Conservation (phyloP, 306 rosid genomes). For the Gastrolobium bilobum region DNA sequence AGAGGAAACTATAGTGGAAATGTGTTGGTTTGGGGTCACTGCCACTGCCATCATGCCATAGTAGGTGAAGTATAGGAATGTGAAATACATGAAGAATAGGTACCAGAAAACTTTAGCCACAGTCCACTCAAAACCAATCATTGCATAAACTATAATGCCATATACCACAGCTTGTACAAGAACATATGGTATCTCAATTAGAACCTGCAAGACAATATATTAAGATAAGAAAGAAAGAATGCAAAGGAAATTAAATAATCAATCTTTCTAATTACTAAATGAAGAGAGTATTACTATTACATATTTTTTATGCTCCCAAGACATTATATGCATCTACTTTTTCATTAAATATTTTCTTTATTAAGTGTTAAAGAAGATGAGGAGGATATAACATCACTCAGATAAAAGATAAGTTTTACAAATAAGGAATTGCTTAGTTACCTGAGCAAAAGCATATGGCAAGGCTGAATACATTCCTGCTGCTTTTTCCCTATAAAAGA, state of each 20-base stretch:
- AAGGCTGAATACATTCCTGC: constrained; percentile 86
- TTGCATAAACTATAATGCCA: no score
- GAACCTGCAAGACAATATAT: no score
- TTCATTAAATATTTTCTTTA: no score
- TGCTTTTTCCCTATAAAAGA: constrained; percentile 80
- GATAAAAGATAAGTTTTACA: neutral
- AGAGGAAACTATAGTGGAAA: constrained; percentile 49
- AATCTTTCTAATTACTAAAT: neutral
- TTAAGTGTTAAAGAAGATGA: neutral
- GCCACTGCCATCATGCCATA: constrained; percentile 65
- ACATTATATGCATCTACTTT: no score
- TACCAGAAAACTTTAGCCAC: no score
- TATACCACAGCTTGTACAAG: no score
- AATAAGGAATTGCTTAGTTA: constrained; percentile 16
- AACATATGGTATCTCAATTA: no score
- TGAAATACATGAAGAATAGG: constrained; percentile 16
- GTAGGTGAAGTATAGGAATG: constrained; percentile 59
- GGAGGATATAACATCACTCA: no score
- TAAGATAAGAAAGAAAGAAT: neutral
- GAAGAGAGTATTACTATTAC: constrained; percentile 24
- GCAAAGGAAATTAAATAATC: neutral
- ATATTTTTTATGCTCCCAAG: neutral
- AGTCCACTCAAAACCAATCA: no score
- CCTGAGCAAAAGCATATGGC: constrained; percentile 49
- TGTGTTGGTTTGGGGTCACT: constrained; percentile 57